Evolutionary conservation across 345 rosid genomes (phyloP), one percentile per base, ranked within the genome.

Genomic region (Eutrema heterophyllum): DNA sequence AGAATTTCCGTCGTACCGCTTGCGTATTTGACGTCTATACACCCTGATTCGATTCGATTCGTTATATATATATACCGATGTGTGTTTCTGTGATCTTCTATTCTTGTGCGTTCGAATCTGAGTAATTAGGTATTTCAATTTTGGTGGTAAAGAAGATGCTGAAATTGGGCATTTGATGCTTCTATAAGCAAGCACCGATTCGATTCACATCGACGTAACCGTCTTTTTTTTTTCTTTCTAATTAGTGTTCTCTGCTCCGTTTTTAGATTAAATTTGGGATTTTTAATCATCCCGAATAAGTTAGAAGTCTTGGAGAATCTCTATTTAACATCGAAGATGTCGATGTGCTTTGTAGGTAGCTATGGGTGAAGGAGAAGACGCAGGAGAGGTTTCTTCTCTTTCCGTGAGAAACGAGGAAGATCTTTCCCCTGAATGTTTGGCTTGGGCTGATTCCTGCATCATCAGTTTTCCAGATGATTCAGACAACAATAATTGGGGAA

Each of bases 371-470:
- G 12, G 51, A 72, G 66, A 65, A 67, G 68, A 71, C 39, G 29
- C 13, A 10, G 32, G 11, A 51, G 74, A 49, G 43, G 43, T 70
- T 30, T 70, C 67, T 15, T 70, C 67, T 15, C 39, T 76, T 5
- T 55, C 55, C 2, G 61, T 63, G 0, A 46, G 21, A 77, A 12
- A 70, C 16, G 61, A 77, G 24, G 84, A 85, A 60, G 66, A 36
- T 33, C 75, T 80, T 73, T 85, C 86, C 5, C 63, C 83, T 66
- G 97, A 86, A 72, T 84, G 79, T 73, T 54, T 82, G 71, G 86
- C 89, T 35, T 90, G 93, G 96, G 88, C 77, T 61, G 89, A 90
- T 79, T 90, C 92, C 52, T 90, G 93, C 71, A 81, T 85, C 62
- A 58, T 79, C 65, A 73, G 70, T 39, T 84, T 82, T 68, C 72